These are phyloP conservation scores for Saprolegnia diclina DNA, from an alignment of 352 stramenopile genomes.

Conservation along the genomic window DNA sequence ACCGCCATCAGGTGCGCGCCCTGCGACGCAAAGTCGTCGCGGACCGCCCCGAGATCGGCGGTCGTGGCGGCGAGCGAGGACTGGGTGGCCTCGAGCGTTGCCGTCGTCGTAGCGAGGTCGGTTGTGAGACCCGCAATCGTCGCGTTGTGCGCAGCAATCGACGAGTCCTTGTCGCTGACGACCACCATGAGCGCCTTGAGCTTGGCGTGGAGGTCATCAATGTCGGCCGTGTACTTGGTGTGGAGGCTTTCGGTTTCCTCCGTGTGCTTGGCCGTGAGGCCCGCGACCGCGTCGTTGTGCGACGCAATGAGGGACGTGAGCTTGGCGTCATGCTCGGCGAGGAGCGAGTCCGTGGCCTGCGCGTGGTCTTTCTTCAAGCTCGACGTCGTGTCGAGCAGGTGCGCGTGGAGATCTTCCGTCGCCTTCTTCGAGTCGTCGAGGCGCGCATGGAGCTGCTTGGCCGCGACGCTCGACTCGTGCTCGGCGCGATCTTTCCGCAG, in stretches of 20 bases:
- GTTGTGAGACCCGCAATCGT: slow-evolving; percentile 1
- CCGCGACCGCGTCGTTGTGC: background rate
- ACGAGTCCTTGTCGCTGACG: background rate
- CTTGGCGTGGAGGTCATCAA: slow-evolving; percentile 22
- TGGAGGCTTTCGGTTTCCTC: background rate
- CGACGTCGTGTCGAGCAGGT: background rate
- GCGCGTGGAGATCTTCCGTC: slow-evolving; percentile 1
- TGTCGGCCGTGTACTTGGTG: background rate
- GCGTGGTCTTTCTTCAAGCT: background rate
- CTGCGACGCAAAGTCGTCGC: background rate
- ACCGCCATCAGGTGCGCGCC: background rate
- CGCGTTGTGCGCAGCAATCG: background rate
- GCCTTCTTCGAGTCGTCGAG: background rate
- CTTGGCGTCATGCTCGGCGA: background rate
- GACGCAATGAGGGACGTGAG: background rate
- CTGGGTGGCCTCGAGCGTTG: slow-evolving; percentile 4
- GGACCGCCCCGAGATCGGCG: background rate
- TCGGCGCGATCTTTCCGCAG: slow-evolving; percentile 12
- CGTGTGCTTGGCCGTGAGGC: background rate
- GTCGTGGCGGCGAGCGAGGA: background rate
- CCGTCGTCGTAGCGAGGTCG: background rate
- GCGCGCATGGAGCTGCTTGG: background rate
- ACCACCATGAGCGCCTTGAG: slow-evolving; percentile 12
- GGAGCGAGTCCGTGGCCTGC: background rate
- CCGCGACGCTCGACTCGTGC: slow-evolving; percentile 2